These are phyloP conservation scores for Globisporangium splendens DNA, from an alignment of 352 stramenopile genomes.

Conservation along the genomic window DNA sequence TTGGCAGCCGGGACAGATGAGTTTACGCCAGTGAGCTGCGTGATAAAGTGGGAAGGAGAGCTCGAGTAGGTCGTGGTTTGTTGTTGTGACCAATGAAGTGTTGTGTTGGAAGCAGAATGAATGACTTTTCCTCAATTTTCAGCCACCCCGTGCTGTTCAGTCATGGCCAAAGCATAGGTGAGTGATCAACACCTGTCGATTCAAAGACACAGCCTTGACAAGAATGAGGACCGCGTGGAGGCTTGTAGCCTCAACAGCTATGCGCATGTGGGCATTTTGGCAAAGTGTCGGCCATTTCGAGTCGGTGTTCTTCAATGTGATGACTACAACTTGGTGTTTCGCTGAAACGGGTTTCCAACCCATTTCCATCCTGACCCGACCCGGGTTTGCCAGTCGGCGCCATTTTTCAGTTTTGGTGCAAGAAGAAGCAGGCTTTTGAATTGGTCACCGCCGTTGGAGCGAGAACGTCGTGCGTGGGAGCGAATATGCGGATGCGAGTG, in stretches of 20 bases:
- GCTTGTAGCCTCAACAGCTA: no score
- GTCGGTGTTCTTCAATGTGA: no score
- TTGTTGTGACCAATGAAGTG: background rate
- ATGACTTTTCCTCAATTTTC: background rate
- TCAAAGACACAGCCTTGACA: no score
- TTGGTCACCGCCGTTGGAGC: background rate
- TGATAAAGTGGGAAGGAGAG: background rate
- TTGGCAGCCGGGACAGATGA: background rate
- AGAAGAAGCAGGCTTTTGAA: background rate
- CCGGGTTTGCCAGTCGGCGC: background rate
- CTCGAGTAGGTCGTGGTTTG: slow-evolving; percentile 1
- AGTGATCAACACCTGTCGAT: no score
- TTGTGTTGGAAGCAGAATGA: background rate
- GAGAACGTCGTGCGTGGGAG: background rate
- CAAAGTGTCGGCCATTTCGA: no score
- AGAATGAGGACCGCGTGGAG: no score
- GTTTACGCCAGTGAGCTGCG: background rate
- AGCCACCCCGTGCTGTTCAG: no score
- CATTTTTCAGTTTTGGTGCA: background rate
- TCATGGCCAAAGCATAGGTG: no score
- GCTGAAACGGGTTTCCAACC: no score
- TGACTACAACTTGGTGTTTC: no score
- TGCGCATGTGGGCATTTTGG: no score
- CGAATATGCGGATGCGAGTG: background rate
- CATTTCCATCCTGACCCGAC: background rate